A percentile compares a stretch with the other conserved stretches of the same genome.
Evolutionary conservation across 768 basidiomycete genomes (phyloP).

Genomic region (Solioccasus polychromus): DNA sequence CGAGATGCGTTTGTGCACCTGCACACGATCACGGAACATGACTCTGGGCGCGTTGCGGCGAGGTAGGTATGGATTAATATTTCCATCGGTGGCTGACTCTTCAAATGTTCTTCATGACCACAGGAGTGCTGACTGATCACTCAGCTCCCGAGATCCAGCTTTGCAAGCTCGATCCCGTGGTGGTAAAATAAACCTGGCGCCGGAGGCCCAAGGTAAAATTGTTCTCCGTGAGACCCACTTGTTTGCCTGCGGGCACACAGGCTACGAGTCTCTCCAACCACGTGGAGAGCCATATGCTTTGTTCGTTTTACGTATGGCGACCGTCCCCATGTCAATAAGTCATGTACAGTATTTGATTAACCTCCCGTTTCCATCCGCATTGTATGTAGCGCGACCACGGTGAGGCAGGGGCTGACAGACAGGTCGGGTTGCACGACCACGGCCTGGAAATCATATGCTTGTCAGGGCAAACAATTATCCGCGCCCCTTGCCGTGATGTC

Average conservation of each 20-base stretch:
- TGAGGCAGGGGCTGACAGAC: conserved; percentile 18
- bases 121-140: conserved; percentile 1
- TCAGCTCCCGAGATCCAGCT: conserved; percentile 10
- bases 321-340: conserved; percentile 18
- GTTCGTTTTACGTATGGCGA: conserved; percentile 5
- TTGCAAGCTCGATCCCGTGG: conserved; percentile 3
- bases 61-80: conserved; percentile 1
- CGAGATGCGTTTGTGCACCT: neutral
- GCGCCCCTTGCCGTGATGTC: conserved; percentile 8
- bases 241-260: neutral
- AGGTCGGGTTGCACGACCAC: neutral
- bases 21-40: conserved; percentile 8
- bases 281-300: conserved; percentile 1
- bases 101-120: conserved; percentile 12
- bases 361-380: conserved; percentile 17
- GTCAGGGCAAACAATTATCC: neutral
- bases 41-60: neutral
- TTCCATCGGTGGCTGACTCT: neutral
- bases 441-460: neutral
- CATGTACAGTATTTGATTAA: conserved; percentile 1
- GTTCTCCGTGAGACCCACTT: conserved; percentile 4
- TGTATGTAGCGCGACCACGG: conserved; percentile 2
- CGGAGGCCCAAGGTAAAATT: neutral
- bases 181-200: conserved; percentile 7
- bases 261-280: neutral